Percentiles rank a stretch among this genome's conserved stretches.
Conservation (phyloP, 768 basidiomycete species). For the Inosperma sp. region DNA sequence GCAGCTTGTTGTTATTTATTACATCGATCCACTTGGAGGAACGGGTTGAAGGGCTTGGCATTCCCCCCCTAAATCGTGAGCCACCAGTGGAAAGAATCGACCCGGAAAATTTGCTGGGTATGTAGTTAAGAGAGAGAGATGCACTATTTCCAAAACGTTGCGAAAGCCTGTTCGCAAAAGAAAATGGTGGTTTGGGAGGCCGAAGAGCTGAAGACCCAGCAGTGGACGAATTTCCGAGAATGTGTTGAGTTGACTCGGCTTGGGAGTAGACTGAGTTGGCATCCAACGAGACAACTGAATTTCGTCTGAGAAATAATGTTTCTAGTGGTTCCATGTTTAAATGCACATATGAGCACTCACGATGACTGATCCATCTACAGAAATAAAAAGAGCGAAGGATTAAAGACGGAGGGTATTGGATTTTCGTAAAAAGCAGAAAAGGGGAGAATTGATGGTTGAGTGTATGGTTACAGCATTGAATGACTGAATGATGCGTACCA, state of each 20-base stretch:
- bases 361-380: not conserved
- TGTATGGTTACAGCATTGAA: not conserved
- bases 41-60: slow-evolving; percentile 35
- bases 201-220: slow-evolving; percentile 20
- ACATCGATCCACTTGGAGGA: slow-evolving; percentile 69
- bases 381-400: not conserved
- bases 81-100: slow-evolving; percentile 39
- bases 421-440: too few relatives aligned
- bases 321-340: not conserved
- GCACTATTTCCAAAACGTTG: slow-evolving; percentile 46
- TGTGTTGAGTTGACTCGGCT: slow-evolving; percentile 45
- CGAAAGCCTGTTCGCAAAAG: slow-evolving; percentile 22
- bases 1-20: slow-evolving; percentile 45
- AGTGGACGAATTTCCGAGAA: slow-evolving; percentile 25
- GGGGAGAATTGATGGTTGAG: too few relatives aligned
- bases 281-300: slow-evolving; percentile 38
- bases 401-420: not conserved
- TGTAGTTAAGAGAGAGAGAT: slow-evolving; percentile 65
- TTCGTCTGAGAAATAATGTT: slow-evolving; percentile 27
- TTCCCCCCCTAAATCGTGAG: slow-evolving; percentile 32
- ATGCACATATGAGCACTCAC: not conserved
- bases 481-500: not conserved
- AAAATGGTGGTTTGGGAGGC: slow-evolving; percentile 30
- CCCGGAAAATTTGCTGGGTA: slow-evolving; percentile 69
- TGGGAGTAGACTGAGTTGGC: slow-evolving; percentile 41